These are phyloP conservation scores for Pezicula radicicola DNA, from an alignment of 2,329 filamentous ascomycete genomes.

Conservation along the genomic window DNA sequence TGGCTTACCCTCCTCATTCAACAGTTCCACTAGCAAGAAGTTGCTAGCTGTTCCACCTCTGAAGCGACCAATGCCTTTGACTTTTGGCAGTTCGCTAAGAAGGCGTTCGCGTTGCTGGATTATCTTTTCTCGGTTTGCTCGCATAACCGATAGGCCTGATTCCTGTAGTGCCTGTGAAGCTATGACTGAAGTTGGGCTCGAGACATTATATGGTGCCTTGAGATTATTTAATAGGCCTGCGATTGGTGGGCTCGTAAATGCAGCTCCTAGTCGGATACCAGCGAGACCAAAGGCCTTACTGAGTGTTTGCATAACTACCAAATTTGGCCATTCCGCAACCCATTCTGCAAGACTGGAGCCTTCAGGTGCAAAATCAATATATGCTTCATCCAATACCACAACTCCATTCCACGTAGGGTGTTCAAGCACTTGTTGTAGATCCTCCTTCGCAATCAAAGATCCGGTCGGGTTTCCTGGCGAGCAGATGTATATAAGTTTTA, in stretches of 20 bases:
- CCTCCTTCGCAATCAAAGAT: constrained; percentile 69
- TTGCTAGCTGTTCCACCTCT: constrained; percentile 80
- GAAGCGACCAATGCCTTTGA: constrained; percentile 77
- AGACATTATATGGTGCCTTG: constrained; percentile 96
- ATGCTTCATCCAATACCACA: constrained; percentile 91
- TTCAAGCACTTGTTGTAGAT: constrained; percentile 70
- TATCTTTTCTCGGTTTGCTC: constrained; percentile 64
- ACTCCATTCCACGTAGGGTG: constrained; percentile 95
- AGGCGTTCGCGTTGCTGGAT: constrained; percentile 75
- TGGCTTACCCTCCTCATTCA: constrained; percentile 68
- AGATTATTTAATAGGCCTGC: constrained; percentile 82
- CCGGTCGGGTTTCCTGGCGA: constrained; percentile 95
- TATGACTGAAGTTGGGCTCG: constrained; percentile 80
- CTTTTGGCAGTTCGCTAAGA: constrained; percentile 66
- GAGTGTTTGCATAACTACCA: constrained; percentile 98
- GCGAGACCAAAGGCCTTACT: constrained; percentile 96
- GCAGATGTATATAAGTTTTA: constrained; percentile 92
- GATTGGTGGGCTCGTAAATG: constrained; percentile 74
- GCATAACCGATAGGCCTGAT: constrained; percentile 71
- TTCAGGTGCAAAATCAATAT: constrained; percentile 86
- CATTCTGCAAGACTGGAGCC: constrained; percentile 83
- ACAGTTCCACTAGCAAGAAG: constrained; percentile 87
- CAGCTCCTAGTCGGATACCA: constrained; percentile 84
- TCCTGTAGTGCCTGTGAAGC: constrained; percentile 69
- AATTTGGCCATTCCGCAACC: constrained; percentile 88